Percentiles rank a stretch among this genome's conserved stretches.
Evolutionary conservation across 176 grass and related monocot genomes (phyloP).

Genomic region (Urochloa ruziziensis): DNA sequence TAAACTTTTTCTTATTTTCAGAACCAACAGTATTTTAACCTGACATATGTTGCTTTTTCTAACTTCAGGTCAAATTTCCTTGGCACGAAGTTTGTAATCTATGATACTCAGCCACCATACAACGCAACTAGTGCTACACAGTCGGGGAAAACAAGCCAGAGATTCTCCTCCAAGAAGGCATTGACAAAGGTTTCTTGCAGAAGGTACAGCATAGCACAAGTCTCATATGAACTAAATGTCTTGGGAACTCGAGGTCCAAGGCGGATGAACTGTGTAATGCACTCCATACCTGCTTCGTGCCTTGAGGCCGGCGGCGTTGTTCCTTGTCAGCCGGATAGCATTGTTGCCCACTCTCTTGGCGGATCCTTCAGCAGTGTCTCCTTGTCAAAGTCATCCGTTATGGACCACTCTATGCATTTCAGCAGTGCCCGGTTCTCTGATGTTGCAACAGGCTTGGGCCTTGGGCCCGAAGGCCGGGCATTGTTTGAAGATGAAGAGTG

Average conservation of each 20-base stretch:
- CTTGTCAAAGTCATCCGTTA: constrained; percentile 33
- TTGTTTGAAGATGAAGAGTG: constrained; percentile 17
- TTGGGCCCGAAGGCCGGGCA: neutral
- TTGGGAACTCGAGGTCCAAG: constrained; percentile 89
- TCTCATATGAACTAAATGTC: constrained; percentile 80
- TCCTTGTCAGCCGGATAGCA: constrained; percentile 55
- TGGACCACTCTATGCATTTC: constrained; percentile 59
- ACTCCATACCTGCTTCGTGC: constrained; percentile 71
- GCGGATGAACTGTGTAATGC: constrained; percentile 78
- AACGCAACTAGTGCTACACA: constrained; percentile 29
- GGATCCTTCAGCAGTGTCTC: constrained; percentile 54
- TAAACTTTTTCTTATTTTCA: constrained; percentile 7
- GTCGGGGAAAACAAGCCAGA: constrained; percentile 47
- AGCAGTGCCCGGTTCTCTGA: constrained; percentile 69
- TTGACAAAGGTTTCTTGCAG: constrained; percentile 44
- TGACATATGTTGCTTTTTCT: constrained; percentile 11
- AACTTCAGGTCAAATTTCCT: constrained; percentile 77
- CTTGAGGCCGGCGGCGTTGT: constrained; percentile 62
- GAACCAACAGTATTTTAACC: constrained; percentile 26
- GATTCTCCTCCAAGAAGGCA: constrained; percentile 65
- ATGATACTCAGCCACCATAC: constrained; percentile 57
- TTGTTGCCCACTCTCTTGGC: constrained; percentile 25
- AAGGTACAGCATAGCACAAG: constrained; percentile 61
- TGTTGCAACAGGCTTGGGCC: constrained; percentile 5
- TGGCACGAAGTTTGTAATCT: constrained; percentile 82